Conservation (phyloP, 139 green algal genomes). For the Haematococcus lacustris region DNA sequence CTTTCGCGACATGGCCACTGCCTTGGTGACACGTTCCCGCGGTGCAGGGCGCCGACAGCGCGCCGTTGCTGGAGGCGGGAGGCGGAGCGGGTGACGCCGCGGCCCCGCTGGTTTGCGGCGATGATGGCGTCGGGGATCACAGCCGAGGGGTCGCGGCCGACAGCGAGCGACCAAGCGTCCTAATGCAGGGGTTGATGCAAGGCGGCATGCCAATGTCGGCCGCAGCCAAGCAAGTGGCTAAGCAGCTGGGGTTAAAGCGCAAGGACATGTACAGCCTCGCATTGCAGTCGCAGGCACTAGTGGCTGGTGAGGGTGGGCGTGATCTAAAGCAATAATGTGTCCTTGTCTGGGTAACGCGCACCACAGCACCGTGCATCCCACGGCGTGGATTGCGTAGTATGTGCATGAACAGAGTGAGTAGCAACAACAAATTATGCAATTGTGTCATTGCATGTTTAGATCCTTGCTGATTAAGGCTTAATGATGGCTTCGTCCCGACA, state of each 20-base stretch:
- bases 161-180: slow-evolving; percentile 9
- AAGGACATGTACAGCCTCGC: slow-evolving; percentile 31
- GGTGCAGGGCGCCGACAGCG: background rate
- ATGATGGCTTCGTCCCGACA: background rate
- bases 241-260: slow-evolving; percentile 21
- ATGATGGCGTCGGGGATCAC: background rate
- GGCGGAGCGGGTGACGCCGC: background rate
- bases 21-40: background rate
- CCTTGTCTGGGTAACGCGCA: too few relatives aligned
- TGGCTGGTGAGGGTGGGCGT: background rate
- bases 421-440: background rate
- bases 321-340: too few relatives aligned
- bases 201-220: slow-evolving; percentile 8
- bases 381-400: too few relatives aligned
- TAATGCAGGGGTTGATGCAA: slow-evolving; percentile 20
- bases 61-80: background rate
- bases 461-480: background rate
- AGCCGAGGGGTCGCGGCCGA: slow-evolving; percentile 2
- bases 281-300: slow-evolving; percentile 16
- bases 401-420: background rate
- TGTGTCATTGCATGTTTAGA: background rate
- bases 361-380: background rate
- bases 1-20: background rate
- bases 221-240: slow-evolving; percentile 27
- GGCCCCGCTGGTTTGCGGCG: background rate